Conservation (phyloP, 129 eudicot species). For the Heracleum sosnowskyi region DNA sequence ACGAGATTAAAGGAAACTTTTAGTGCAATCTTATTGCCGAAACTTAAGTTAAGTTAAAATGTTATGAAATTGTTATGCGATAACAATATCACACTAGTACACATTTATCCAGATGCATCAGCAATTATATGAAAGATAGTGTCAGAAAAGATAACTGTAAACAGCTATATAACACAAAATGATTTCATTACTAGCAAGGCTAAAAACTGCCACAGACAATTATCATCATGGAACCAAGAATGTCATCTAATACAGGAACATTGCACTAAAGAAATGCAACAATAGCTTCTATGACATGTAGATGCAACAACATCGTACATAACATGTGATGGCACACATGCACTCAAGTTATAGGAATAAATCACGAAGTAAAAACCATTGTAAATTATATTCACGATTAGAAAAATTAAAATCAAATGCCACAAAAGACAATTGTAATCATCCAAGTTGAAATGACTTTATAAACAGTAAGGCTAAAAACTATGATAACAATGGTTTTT, state of each 20-base stretch:
- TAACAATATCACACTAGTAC: neutral
- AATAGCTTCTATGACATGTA: neutral
- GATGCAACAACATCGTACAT: neutral
- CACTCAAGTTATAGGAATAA: neutral
- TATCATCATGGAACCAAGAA: no score
- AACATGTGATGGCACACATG: neutral
- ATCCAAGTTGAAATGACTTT: conserved; percentile 1
- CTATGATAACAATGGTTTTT: neutral
- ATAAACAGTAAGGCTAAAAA: neutral
- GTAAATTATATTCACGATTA: neutral
- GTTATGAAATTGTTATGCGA: neutral
- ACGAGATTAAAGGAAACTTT: neutral
- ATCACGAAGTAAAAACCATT: neutral
- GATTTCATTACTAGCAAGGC: no score
- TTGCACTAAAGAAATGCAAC: no score
- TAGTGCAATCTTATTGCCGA: no score
- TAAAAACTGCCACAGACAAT: no score
- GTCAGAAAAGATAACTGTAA: no score
- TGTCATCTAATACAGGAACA: no score
- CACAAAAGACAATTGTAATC: neutral
- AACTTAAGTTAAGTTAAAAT: neutral
- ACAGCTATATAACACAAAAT: no score
- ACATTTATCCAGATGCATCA: neutral
- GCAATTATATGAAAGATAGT: no score
- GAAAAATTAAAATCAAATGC: neutral